Base-by-base conservation (phyloP, 2,329 filamentous ascomycete species). In the Epichloe gansuensis region DNA sequence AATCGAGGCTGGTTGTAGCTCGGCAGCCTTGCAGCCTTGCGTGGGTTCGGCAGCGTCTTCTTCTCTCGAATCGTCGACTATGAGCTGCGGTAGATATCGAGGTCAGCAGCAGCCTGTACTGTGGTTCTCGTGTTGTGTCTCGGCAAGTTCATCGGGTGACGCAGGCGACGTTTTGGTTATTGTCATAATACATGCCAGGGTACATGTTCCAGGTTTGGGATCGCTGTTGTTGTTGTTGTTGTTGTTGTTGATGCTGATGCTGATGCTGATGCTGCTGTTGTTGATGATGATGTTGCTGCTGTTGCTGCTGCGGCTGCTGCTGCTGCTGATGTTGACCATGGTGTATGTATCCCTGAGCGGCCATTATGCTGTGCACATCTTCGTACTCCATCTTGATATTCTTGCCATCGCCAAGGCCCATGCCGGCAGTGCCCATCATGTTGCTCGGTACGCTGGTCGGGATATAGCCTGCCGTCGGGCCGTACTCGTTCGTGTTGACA, bases 381-480 rank as follows among this genome's bases (percentile, higher is more conserved):
- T 71, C 68, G 47, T 66, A 71, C 53, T 71, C 67, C 54, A 68
- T 63, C 63, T 71, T 71, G 50, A 68, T 61, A 15, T 68, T 64
- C 57, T 66, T 66, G 42, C 58, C 58, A 55, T 61, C 60, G 56
- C 55, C 58, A 15, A 61, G 57, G 6, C 63, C 67, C 13, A 49
- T 40, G 17, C 41, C 38, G 39, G 31, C 27, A 15, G 43, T 25
- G 4, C 52, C 44, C 45, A 75, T 63, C 61, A 76, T 70, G 42
- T 68, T 65, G 21, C 70, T 61, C 15, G 74, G 73, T 21, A 74
- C 69, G 56, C 73, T 76, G 25, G 73, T 74, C 8, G 74, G 71
- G 54, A 76, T 73, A 60, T 76, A 77, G 55, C 58, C 64, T 31
- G 60, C 58, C 47, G 51, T 56, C 50, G 60, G 62, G 53, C 64